Base-by-base conservation (phyloP, 345 rosid genomes). In the Pistacia integerrima region DNA sequence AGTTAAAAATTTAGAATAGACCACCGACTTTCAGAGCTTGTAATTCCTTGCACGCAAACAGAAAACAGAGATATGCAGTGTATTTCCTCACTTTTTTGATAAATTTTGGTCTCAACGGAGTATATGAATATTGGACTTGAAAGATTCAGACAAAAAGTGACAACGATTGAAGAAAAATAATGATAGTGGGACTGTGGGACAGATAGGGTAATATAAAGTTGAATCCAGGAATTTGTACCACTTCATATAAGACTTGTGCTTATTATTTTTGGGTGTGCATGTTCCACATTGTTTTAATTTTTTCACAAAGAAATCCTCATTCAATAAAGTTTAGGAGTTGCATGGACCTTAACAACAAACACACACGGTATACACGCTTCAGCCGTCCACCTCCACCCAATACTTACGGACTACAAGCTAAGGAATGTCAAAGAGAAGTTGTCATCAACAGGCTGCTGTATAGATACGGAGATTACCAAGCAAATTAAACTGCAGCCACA, bases 201-300 rank as follows among this genome's bases (percentile, higher is more conserved):
- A 22, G 72, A 68, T 59, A 54, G 57, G 44, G 41, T 51, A 5
- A 48, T 0, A 4, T 25, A 44, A 46, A 72, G 73, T 36, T 55
- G 49, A 20, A 36, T 17, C 36, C 48, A 7, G 9, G 30, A 44
- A 66, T 20, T 44, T 4, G 20, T 13, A 62, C 66, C 36, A 44
- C 1, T 38, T 44, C 54, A 20, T 33, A 16, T 8, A 38, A 18
- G 51, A 64, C 25, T 64, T 36, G 4, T 35, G 38, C 11, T 63
- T 44, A 14, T 48, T 35, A 4, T 33, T 55, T 2, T 55, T 4
- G 63, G 60, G 5, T 38, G 5, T 35, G 62, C 77, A 64, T 74
- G 38, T 74, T 74, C 25, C 77, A 74, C 77, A 65, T 64, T 74
- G 71, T 54, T 64, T 64, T 54, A 51, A 4, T 36, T 74, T 41